A percentile compares a stretch with the other conserved stretches of the same genome.
Evolutionary conservation across 1,139 yeast genomes (phyloP).

Genomic region (Sugiyamaella japonica): DNA sequence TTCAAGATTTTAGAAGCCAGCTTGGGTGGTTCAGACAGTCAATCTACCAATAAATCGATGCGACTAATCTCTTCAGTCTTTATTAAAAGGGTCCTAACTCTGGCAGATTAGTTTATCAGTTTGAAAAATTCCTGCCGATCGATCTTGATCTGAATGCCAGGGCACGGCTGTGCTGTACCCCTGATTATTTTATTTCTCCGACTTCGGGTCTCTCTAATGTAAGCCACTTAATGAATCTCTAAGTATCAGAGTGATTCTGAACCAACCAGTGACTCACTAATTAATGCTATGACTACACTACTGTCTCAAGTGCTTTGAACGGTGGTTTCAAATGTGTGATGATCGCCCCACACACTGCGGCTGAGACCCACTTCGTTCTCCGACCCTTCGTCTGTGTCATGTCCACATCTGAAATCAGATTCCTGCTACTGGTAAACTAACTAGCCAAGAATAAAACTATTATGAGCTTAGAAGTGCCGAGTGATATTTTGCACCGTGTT

Average conservation of each 20-base stretch:
- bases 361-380: no score
- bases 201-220: neutral
- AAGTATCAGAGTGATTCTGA: no score
- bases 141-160: neutral
- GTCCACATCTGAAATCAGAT: no score
- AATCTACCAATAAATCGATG: neutral
- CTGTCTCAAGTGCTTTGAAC: no score
- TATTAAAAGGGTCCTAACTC: neutral
- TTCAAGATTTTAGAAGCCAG: constrained; percentile 11
- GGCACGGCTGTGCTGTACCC: constrained; percentile 9
- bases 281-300: no score
- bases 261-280: no score
- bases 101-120: neutral
- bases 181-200: neutral
- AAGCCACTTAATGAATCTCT: no score
- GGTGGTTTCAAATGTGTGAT: no score
- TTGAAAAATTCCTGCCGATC: constrained; percentile 15
- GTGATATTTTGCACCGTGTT: constrained; percentile 7
- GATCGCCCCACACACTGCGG: no score
- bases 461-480: constrained; percentile 8
- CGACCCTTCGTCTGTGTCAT: no score
- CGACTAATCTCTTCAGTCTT: neutral
- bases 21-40: neutral
- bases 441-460: neutral
- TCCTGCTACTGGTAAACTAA: neutral